These are phyloP conservation scores for Rubroboletus satanas DNA, from an alignment of 768 basidiomycete genomes.

Conservation along the genomic window DNA sequence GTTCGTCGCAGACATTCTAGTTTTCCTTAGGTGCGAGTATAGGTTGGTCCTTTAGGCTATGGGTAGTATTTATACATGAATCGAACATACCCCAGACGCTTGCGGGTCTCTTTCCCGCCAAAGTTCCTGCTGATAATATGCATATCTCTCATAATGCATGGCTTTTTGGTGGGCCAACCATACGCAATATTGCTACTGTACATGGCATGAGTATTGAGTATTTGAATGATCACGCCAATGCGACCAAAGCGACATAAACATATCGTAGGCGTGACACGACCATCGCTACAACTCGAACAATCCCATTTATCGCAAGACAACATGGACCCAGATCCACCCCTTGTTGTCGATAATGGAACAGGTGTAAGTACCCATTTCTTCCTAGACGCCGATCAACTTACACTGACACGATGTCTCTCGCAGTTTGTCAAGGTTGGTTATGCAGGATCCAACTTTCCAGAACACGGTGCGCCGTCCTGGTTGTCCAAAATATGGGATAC, in stretches of 20 bases:
- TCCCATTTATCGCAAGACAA: not conserved
- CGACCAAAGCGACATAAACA: slow-evolving; percentile 25
- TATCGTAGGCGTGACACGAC: not conserved
- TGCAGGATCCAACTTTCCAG: slow-evolving; percentile 92
- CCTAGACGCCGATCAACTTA: slow-evolving; percentile 5
- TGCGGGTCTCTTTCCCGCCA: too few species aligned
- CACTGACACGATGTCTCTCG: not conserved
- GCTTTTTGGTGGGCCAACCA: too few species aligned
- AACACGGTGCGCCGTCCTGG: slow-evolving; percentile 59
- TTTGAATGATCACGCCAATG: too few species aligned
- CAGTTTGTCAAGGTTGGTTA: slow-evolving; percentile 92
- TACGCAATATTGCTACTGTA: too few species aligned
- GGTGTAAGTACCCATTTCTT: slow-evolving; percentile 52
- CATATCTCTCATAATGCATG: too few species aligned
- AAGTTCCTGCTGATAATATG: too few species aligned
- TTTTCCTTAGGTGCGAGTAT: not conserved
- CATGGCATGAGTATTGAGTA: too few species aligned
- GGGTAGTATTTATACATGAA: not conserved
- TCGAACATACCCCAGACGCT: not conserved
- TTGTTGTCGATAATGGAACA: slow-evolving; percentile 88
- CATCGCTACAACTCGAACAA: not conserved
- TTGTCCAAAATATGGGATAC: not conserved
- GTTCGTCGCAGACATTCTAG: not conserved
- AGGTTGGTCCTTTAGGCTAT: not conserved
- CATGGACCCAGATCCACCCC: slow-evolving; percentile 40